Evolutionary conservation across 2,329 filamentous ascomycete genomes (phyloP), one percentile per base, ranked within the genome.

Genomic region (Alternaria ventricosa): DNA sequence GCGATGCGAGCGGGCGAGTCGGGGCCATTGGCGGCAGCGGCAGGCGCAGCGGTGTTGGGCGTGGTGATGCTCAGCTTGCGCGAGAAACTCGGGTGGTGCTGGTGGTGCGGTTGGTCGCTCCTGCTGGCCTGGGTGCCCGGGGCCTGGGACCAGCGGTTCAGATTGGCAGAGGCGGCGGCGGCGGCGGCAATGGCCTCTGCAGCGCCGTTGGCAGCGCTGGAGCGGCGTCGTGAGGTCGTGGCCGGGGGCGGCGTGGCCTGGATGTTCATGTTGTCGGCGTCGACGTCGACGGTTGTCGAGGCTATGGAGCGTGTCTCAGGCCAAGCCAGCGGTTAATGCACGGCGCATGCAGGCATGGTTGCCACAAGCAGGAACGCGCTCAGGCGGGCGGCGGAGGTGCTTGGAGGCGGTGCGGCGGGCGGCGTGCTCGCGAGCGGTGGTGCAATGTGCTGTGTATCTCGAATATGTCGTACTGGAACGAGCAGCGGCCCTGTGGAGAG

Each of bases 81-180:
- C 49, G 76, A 76, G 67, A 78, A 76, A 68, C 72, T 77, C 54
- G 69, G 69, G 56, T 70, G 71, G 41, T 66, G 67, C 23, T 65
- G 60, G 71, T 79, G 67, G 53, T 67, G 67, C 56, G 18, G 53
- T 81, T 71, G 41, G 76, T 76, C 65, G 67, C 23, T 64, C 57
- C 69, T 79, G 66, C 54, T 63, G 68, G 58, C 82, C n/a, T 76
- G 73, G 50, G 79, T 81, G 75, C 84, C 86, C 50, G 84, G 86
- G 28, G 82, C 76, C 67, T 87, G 86, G 36, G 87, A 88, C 86
- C 86, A 88, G 66, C 86, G 84, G 71, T 87, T 86, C 57, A 87
- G 78, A 63, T 84, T 86, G 43, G 80, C 81, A 55, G 85, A 70
- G 23, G 83, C 84, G 67, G 50, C 10, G 41, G 85, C 69, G 28